A percentile compares a stretch with the other conserved stretches of the same genome.
These are phyloP conservation scores for Candida hungchunana DNA, from an alignment of 805 yeast genomes.

Conservation along the genomic window DNA sequence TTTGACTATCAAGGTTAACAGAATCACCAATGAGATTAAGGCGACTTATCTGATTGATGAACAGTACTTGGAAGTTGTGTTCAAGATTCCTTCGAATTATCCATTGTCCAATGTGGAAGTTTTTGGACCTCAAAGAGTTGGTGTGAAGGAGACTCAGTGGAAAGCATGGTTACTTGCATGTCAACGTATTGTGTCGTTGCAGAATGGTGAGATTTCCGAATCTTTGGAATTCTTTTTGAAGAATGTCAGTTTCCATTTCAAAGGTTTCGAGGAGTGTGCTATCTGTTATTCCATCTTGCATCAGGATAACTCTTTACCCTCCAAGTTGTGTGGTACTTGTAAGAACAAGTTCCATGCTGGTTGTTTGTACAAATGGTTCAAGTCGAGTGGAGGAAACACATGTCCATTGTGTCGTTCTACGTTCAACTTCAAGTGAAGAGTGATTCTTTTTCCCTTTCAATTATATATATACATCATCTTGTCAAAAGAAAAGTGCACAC, in stretches of 20 bases:
- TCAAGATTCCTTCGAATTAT: slow-evolving; percentile 66
- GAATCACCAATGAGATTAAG: slow-evolving; percentile 60
- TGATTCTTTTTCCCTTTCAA: background rate
- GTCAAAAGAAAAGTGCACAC: no score
- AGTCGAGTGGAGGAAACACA: slow-evolving; percentile 85
- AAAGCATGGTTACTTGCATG: slow-evolving; percentile 92
- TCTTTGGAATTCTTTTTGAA: slow-evolving; percentile 40
- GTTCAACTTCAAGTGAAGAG: slow-evolving; percentile 39
- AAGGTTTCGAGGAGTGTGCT: slow-evolving; percentile 95
- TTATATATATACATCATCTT: background rate
- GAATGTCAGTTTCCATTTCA: slow-evolving; percentile 79
- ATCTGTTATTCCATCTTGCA: slow-evolving; percentile 92
- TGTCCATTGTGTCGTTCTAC: slow-evolving; percentile 90
- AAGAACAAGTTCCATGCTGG: slow-evolving; percentile 93
- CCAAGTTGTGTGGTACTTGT: slow-evolving; percentile 85
- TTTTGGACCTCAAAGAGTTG: slow-evolving; percentile 73
- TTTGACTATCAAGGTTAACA: slow-evolving; percentile 56
- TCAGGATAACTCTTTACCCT: slow-evolving; percentile 82
- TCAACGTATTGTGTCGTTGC: slow-evolving; percentile 72
- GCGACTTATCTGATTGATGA: slow-evolving; percentile 80
- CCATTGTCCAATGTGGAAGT: slow-evolving; percentile 77
- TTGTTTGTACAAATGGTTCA: slow-evolving; percentile 95
- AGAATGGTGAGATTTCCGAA: slow-evolving; percentile 58
- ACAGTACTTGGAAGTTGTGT: slow-evolving; percentile 74
- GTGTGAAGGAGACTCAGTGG: slow-evolving; percentile 91